Base-by-base conservation (phyloP, 805 yeast species). In the Priceomyces medius region DNA sequence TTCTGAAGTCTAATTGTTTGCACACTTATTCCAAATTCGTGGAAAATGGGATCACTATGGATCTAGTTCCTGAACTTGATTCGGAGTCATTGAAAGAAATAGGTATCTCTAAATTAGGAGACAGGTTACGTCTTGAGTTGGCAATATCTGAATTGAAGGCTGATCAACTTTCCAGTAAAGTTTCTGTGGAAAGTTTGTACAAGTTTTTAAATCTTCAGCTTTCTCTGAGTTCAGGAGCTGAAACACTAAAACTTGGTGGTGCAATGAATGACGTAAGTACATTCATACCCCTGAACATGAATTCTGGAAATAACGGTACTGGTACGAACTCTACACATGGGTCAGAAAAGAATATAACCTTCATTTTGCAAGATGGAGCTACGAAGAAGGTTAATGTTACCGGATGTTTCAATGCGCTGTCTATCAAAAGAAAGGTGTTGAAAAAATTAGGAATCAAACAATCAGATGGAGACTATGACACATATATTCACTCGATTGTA, bases 31-130 rank as follows among this genome's bases (percentile, higher is more conserved):
- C 51, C 31, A 60, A 54, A 41, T 70, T 70, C 41, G 49, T 58
- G 17, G 75, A 76, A 13, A 69, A 81, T 54, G 83, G 77, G 18
- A 74, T 84, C 47, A 72, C 80, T 0, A 65, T 70, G 17, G 85
- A 80, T 39, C 61, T 83, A 5, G 49, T 84, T 6, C 65, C 79
- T 3, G 83, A 80, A 44, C 63, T 82, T 33, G 96, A 87, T 53
- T 70, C 75, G 32, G 69, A 64, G 5, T 77, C 88, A 0, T 71
- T 91, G 42, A 77, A 74, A 36, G 93, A 84, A 42, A 57, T 93
- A 8, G 96, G 96, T 0, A 61, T 91, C 8, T 47, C 53, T n/a
- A 83, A 79, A 48, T 77, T 91, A 12, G 97, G 98, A 1, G 98
- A 93, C 59, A 68, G 97, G 20, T 68, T 91, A 16, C 69, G 84